These are phyloP conservation scores for Tripterygium wilfordii DNA, from an alignment of 177 flowering plant species.

Conservation along the genomic window DNA sequence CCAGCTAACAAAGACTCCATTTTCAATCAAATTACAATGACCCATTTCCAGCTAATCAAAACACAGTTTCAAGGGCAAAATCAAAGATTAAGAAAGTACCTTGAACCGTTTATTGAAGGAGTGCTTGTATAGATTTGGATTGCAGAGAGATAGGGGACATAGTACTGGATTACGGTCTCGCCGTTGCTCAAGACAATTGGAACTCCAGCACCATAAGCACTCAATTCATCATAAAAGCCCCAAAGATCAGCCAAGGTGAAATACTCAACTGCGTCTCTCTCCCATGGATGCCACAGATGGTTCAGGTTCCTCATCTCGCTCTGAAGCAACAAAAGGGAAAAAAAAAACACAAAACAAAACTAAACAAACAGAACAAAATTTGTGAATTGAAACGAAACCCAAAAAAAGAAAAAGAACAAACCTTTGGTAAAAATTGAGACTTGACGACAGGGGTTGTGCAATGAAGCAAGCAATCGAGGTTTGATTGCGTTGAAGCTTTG, in stretches of 20 bases:
- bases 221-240: conserved; percentile 90
- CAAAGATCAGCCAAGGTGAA: conserved; percentile 85
- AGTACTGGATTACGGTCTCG: conserved; percentile 83
- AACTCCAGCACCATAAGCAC: conserved; percentile 96
- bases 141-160: conserved; percentile 95
- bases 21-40: no score
- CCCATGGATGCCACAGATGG: conserved; percentile 87
- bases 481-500: conserved; percentile 55
- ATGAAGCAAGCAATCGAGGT: conserved; percentile 74
- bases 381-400: neutral
- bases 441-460: conserved; percentile 72
- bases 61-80: no score
- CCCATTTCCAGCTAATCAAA: no score
- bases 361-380: neutral
- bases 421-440: conserved; percentile 77
- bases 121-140: conserved; percentile 81
- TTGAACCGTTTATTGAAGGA: conserved; percentile 34
- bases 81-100: conserved; percentile 29
- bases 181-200: conserved; percentile 43
- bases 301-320: conserved; percentile 57
- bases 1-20: no score
- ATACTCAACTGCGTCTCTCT: conserved; percentile 76
- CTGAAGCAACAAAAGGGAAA: conserved; percentile 24
- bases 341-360: conserved; percentile 1
- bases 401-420: conserved; percentile 7